Percentiles rank a stretch among this genome's conserved stretches.
Conservation (phyloP, 2,329 filamentous ascomycete genomes). For the Botryotinia narcissicola region DNA sequence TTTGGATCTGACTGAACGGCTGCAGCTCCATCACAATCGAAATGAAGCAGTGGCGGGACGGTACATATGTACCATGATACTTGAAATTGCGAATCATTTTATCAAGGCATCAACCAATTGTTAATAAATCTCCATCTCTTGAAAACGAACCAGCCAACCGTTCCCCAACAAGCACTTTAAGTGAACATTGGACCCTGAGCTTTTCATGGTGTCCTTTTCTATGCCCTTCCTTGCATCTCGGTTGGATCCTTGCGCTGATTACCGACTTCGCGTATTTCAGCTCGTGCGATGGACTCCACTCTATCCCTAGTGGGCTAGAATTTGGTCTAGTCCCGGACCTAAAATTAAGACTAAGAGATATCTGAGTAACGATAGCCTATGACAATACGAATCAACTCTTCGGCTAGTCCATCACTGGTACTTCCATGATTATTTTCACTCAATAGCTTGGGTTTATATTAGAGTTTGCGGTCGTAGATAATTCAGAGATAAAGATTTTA, state of each 20-base stretch:
- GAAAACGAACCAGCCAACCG: neutral
- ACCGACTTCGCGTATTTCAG: neutral
- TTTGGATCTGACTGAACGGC: neutral
- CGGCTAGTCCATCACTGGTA: neutral
- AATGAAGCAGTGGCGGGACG: neutral
- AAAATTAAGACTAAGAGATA: neutral
- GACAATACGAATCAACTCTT: neutral
- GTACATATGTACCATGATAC: neutral
- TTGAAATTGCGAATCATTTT: neutral
- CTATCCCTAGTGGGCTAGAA: neutral
- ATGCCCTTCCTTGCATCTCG: neutral
- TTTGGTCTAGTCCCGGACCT: neutral
- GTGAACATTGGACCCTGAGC: neutral
- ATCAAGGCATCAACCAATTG: neutral
- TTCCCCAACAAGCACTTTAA: neutral
- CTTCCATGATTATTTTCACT: neutral
- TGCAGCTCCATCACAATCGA: neutral
- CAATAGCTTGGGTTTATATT: neutral
- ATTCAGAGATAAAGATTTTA: neutral
- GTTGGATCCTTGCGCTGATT: neutral
- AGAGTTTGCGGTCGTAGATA: neutral
- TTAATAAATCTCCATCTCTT: neutral
- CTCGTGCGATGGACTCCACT: neutral
- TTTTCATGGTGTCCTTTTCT: neutral
- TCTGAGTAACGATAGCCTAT: neutral